These are phyloP conservation scores for Aspergillus affinis DNA, from an alignment of 495 filamentous ascomycete species.

Conservation along the genomic window DNA sequence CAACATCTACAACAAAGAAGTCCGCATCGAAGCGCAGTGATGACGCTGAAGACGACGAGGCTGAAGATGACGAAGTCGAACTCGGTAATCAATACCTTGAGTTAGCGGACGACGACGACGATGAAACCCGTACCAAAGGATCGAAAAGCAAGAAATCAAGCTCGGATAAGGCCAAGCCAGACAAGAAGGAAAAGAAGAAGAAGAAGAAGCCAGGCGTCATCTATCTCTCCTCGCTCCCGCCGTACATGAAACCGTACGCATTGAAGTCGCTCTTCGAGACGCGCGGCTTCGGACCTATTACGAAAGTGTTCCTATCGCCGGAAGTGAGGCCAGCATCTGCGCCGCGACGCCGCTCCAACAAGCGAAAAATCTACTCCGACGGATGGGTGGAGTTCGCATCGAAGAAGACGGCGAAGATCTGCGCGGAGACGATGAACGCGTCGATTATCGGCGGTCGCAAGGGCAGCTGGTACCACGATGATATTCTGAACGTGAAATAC, in stretches of 20 bases:
- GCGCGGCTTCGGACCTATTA: slow-evolving; percentile 68
- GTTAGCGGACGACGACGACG: slow-evolving; percentile 13
- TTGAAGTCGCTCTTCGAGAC: slow-evolving; percentile 73
- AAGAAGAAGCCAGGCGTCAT: slow-evolving; percentile 68
- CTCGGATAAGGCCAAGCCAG: slow-evolving; percentile 21
- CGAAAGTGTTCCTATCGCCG: slow-evolving; percentile 83
- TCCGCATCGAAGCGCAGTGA: slow-evolving; percentile 1
- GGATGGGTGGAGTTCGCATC: slow-evolving; percentile 90
- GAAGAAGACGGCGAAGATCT: slow-evolving; percentile 76
- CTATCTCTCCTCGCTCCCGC: slow-evolving; percentile 87
- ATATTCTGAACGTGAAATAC: slow-evolving; percentile 87
- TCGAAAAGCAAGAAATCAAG: slow-evolving; percentile 8
- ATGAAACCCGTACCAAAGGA: slow-evolving; percentile 10
- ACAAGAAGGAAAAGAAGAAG: slow-evolving; percentile 29
- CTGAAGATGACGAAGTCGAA: slow-evolving; percentile 15
- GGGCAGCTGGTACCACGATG: slow-evolving; percentile 86
- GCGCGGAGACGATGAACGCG: slow-evolving; percentile 83
- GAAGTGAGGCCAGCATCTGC: slow-evolving; percentile 64
- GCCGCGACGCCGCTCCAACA: slow-evolving; percentile 71
- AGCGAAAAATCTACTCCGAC: slow-evolving; percentile 82
- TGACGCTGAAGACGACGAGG: slow-evolving; percentile 15
- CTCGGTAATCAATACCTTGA: slow-evolving; percentile 7
- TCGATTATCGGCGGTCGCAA: slow-evolving; percentile 83
- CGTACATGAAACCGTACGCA: slow-evolving; percentile 89
- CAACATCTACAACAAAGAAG: slow-evolving; percentile 1